Conservation (phyloP, 2,329 filamentous ascomycete species). For the Pseudomassariella vexata region DNA sequence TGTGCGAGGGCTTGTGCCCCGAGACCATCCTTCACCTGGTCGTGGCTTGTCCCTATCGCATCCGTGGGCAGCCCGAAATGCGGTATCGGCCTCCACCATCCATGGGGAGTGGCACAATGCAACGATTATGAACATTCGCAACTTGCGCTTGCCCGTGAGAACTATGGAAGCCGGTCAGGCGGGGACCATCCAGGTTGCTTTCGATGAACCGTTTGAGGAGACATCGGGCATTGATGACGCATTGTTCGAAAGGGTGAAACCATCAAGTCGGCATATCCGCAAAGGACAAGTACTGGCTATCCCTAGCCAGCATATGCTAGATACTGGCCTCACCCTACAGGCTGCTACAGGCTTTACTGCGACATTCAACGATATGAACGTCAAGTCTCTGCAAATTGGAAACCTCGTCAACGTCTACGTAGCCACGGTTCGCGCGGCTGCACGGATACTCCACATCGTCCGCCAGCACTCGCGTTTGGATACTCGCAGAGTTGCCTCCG, state of each 20-base stretch:
- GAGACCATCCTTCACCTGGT: conserved; percentile 40
- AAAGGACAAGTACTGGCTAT: conserved; percentile 82
- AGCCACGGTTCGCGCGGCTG: conserved; percentile 78
- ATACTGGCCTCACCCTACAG: conserved; percentile 53
- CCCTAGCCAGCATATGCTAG: conserved; percentile 51
- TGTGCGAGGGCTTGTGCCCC: conserved; percentile 30
- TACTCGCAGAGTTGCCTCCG: conserved; percentile 20
- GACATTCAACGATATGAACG: conserved; percentile 59
- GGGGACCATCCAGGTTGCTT: conserved; percentile 76
- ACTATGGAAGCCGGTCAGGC: conserved; percentile 75
- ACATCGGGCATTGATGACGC: conserved; percentile 17
- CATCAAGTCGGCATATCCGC: conserved; percentile 40
- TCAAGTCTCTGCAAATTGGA: conserved; percentile 58
- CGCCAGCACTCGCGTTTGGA: conserved; percentile 19
- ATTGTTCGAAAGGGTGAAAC: conserved; percentile 19
- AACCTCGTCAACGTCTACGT: conserved; percentile 77
- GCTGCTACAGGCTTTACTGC: conserved; percentile 66
- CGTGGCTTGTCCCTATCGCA: conserved; percentile 48
- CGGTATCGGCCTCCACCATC: conserved; percentile 43
- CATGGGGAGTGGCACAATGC: conserved; percentile 75
- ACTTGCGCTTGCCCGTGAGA: conserved; percentile 77
- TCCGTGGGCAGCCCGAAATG: conserved; percentile 46
- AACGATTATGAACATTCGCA: conserved; percentile 78
- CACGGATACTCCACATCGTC: conserved; percentile 60
- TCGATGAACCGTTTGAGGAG: conserved; percentile 37